These are phyloP conservation scores for Russula griseocarnosa DNA, from an alignment of 768 basidiomycete species.

Conservation along the genomic window DNA sequence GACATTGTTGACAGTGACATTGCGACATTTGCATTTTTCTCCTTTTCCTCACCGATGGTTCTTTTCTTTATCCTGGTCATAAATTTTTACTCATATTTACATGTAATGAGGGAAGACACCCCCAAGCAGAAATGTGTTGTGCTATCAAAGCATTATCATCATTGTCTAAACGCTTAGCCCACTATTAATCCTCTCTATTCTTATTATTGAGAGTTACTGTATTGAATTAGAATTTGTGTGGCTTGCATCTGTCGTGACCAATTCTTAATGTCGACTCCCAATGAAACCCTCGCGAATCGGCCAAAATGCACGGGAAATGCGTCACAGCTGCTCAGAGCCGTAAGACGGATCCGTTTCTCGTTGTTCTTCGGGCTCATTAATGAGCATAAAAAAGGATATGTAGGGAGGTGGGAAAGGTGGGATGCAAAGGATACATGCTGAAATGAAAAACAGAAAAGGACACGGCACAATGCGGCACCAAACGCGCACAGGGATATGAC, in stretches of 20 bases:
- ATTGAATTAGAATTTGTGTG: neutral
- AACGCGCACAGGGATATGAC: neutral
- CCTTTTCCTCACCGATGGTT: neutral
- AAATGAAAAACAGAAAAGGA: neutral
- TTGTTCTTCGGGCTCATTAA: constrained; percentile 21
- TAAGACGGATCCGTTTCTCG: constrained; percentile 9
- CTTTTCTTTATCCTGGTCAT: neutral
- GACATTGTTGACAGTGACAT: neutral
- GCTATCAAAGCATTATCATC: neutral
- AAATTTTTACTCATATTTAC: neutral
- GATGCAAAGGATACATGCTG: neutral
- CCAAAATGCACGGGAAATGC: constrained; percentile 9
- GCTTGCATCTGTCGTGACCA: neutral
- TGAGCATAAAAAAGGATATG: neutral
- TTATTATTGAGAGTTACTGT: neutral
- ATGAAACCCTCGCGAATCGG: neutral
- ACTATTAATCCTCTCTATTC: neutral
- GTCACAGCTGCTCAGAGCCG: constrained; percentile 18
- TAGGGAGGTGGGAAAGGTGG: neutral
- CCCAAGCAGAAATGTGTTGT: neutral
- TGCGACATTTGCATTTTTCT: neutral
- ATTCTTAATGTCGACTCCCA: neutral
- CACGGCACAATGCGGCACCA: neutral
- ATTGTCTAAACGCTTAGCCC: neutral
- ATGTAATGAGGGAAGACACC: neutral